Base-by-base conservation (phyloP, 1,284 basidiomycete species). In the Ganoderma meredithae region DNA sequence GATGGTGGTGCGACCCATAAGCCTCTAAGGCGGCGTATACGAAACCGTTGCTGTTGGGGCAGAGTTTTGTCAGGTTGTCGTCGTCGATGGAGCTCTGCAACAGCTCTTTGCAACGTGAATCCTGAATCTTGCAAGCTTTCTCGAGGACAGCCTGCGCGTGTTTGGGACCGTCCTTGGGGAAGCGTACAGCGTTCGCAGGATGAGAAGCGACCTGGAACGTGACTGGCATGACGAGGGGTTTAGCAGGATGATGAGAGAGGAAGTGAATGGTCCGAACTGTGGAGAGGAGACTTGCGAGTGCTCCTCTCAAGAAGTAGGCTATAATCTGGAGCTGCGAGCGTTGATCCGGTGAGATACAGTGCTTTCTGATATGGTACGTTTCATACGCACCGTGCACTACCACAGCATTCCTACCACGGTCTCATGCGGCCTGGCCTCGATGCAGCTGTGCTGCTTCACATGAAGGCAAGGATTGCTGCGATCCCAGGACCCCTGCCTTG, bases 1-100 rank as follows among this genome's bases (percentile, higher is more conserved):
- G 82, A 99, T 99, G 85, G 93, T 95, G 80, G 94, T 97, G 58
- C 99, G 85, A 70, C 12, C 55, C 55, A n/a, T 58, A 58, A 15
- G 47, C 47, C 12, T 52, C 22, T 12, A 52, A 17, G 31, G 19
- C 53, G 17, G 53, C 53, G 5, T 55, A 33, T 1, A 55, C 53
- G 19, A 55, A 55, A 8, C 53, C 53, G 53, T 55, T 55, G 53
- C 53, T 55, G 12, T 36, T 19, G 27, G 53, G 53, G 10, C 31
- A 31, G 8, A 55, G 33, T 9, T 31, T 55, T 8, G 31, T 7
- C 17, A 55, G 17, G 25, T 55, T 31, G 9, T 17, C 12, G 4
- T 17, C 10, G 7, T 19, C 53, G 3, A 55, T 8, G 27, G 53
- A 55, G 53, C 53, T 55, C 53, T 55, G 53, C 53, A 33, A 33